These are phyloP conservation scores for Asterophora lycoperdoides DNA, from an alignment of 768 basidiomycete genomes.

Conservation along the genomic window DNA sequence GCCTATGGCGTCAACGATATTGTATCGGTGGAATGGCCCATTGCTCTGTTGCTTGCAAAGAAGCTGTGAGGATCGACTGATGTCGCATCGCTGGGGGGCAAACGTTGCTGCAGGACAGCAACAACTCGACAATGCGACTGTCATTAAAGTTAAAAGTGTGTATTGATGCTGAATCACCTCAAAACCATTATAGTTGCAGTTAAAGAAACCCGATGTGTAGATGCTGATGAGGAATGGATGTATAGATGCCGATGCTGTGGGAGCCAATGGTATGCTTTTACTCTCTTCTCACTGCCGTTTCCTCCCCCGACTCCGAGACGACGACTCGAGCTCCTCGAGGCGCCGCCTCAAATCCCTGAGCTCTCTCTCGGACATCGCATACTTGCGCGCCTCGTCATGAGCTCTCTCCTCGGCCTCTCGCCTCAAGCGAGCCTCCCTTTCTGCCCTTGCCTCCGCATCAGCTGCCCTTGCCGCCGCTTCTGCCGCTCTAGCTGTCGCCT, in stretches of 20 bases:
- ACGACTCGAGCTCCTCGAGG: slow-evolving; percentile 11
- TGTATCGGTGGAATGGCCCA: slow-evolving; percentile 48
- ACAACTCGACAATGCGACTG: too few species aligned
- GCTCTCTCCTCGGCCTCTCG: slow-evolving; percentile 14
- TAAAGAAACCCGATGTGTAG: background rate
- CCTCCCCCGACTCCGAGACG: slow-evolving; percentile 1
- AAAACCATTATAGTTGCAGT: background rate
- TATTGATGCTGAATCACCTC: background rate
- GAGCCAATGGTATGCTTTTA: background rate
- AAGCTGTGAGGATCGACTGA: slow-evolving; percentile 9
- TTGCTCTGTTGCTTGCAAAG: slow-evolving; percentile 39
- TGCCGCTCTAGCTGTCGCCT: slow-evolving; percentile 9
- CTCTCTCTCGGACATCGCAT: slow-evolving; percentile 12
- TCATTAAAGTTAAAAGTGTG: too few species aligned
- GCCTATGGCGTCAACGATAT: slow-evolving; percentile 33
- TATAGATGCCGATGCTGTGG: background rate
- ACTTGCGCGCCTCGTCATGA: slow-evolving; percentile 9
- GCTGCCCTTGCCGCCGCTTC: slow-evolving; percentile 9
- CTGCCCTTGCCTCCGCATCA: slow-evolving; percentile 13
- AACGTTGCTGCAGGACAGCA: too few species aligned
- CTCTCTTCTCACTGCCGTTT: background rate
- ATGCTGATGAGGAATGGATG: background rate
- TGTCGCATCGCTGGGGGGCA: too few species aligned
- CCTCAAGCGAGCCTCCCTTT: slow-evolving; percentile 11
- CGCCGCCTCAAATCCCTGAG: slow-evolving; percentile 9